Percentiles rank a stretch among this genome's conserved stretches.
phyloP scores from a whole-genome alignment of 495 filamentous ascomycete genomes.

The Apiosordaria backusii region DNA sequence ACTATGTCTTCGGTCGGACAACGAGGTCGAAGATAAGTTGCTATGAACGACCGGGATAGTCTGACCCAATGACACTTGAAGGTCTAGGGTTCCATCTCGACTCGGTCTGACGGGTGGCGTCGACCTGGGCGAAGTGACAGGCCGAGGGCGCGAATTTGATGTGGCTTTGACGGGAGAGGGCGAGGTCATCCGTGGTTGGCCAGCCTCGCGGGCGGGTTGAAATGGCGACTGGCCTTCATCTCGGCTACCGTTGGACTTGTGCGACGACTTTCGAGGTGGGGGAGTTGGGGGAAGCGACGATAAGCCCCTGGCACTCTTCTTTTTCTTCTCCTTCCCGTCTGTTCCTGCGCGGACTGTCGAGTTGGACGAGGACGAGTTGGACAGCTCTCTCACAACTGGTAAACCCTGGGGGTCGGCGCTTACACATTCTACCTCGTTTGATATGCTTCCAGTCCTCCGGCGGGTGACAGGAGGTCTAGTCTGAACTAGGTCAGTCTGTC shows the following conservation, averaged over 20 bases:
- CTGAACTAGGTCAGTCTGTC: constrained; percentile 57
- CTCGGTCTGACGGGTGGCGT: constrained; percentile 65
- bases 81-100: constrained; percentile 70
- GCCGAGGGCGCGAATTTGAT: constrained; percentile 32
- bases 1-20: constrained; percentile 43
- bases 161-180: constrained; percentile 31
- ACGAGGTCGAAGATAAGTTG: constrained; percentile 58
- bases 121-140: constrained; percentile 32
- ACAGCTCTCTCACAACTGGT: constrained; percentile 59
- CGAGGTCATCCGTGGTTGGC: constrained; percentile 31
- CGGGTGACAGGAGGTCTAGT: constrained; percentile 67
- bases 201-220: constrained; percentile 29
- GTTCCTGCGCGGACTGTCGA: constrained; percentile 48
- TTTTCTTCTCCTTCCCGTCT: constrained; percentile 45
- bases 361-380: constrained; percentile 59
- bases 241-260: constrained; percentile 47
- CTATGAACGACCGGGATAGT: constrained; percentile 72
- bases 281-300: constrained; percentile 56
- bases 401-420: constrained; percentile 54
- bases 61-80: constrained; percentile 54
- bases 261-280: constrained; percentile 61
- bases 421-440: constrained; percentile 48
- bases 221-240: constrained; percentile 33
- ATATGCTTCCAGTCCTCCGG: constrained; percentile 51
- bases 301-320: constrained; percentile 42